Evolutionary conservation across 805 yeast species (phyloP).

Genomic region (Blastobotrys americana): DNA sequence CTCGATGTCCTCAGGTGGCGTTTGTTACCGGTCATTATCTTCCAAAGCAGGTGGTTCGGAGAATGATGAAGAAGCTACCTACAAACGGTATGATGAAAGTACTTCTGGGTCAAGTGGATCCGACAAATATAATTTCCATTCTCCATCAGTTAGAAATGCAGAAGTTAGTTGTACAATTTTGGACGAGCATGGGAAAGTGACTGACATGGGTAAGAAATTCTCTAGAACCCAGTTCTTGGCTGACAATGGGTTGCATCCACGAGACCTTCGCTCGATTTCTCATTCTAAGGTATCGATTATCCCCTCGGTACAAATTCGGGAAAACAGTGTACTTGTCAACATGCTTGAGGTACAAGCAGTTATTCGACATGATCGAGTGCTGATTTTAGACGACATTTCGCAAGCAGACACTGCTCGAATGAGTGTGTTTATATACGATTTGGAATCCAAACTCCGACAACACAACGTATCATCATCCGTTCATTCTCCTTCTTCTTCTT

Average conservation of each 20-base stretch:
- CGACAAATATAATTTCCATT: conserved; percentile 8
- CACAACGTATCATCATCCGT: neutral
- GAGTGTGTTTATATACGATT: conserved; percentile 76
- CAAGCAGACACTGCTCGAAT: conserved; percentile 51
- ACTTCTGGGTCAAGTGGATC: neutral
- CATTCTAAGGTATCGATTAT: conserved; percentile 56
- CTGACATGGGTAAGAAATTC: conserved; percentile 48
- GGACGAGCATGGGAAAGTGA: conserved; percentile 48
- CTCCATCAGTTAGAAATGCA: neutral
- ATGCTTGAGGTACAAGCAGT: conserved; percentile 58
- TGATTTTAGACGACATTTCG: conserved; percentile 52
- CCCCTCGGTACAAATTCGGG: conserved; percentile 56
- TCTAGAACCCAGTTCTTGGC: conserved; percentile 50
- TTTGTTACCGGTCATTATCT: too few species aligned
- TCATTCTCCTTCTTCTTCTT: neutral
- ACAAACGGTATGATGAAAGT: neutral
- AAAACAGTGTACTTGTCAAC: conserved; percentile 51
- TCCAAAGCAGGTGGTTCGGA: too few species aligned
- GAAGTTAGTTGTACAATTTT: conserved; percentile 48
- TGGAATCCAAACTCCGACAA: conserved; percentile 60
- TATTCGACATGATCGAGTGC: conserved; percentile 48
- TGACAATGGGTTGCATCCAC: conserved; percentile 68
- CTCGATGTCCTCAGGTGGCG: too few species aligned
- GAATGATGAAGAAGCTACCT: neutral
- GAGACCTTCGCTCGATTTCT: conserved; percentile 82